Evolutionary conservation across 2,329 filamentous ascomycete species (phyloP).

Genomic region (Bipolaris victoriae): DNA sequence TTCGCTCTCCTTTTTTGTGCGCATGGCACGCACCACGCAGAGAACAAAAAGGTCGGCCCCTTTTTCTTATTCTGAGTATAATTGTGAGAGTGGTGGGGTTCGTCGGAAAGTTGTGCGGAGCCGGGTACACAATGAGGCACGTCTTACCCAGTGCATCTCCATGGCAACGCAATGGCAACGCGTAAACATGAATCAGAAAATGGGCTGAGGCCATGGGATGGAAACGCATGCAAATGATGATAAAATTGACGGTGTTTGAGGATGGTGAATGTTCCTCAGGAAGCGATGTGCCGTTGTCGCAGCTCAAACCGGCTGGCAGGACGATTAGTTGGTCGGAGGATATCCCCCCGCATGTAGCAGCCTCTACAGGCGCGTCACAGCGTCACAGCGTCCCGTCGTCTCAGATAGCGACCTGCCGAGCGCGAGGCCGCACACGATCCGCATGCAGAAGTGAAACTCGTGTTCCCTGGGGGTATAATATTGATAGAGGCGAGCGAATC

Average conservation of each 20-base stretch:
- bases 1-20: constrained; percentile 6
- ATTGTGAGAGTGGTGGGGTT: constrained; percentile 4
- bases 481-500: constrained; percentile 6
- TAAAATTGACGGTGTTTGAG: not conserved
- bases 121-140: constrained; percentile 18
- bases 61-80: constrained; percentile 9
- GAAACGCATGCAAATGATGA: not conserved
- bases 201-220: not conserved
- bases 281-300: not conserved
- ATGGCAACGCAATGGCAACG: constrained; percentile 9
- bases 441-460: constrained; percentile 13
- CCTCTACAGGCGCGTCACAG: constrained; percentile 9
- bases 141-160: constrained; percentile 16
- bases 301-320: not conserved
- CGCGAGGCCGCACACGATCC: constrained; percentile 11
- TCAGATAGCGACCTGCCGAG: constrained; percentile 13
- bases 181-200: constrained; percentile 4
- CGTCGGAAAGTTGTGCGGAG: constrained; percentile 14
- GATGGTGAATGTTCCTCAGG: not conserved
- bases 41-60: constrained; percentile 6
- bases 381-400: constrained; percentile 19
- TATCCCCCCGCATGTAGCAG: constrained; percentile 13
- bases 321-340: not conserved
- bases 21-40: constrained; percentile 3
- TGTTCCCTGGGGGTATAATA: constrained; percentile 16